Conservation (phyloP, 2,329 filamentous ascomycete species). For the Pseudogymnoascus sp. region DNA sequence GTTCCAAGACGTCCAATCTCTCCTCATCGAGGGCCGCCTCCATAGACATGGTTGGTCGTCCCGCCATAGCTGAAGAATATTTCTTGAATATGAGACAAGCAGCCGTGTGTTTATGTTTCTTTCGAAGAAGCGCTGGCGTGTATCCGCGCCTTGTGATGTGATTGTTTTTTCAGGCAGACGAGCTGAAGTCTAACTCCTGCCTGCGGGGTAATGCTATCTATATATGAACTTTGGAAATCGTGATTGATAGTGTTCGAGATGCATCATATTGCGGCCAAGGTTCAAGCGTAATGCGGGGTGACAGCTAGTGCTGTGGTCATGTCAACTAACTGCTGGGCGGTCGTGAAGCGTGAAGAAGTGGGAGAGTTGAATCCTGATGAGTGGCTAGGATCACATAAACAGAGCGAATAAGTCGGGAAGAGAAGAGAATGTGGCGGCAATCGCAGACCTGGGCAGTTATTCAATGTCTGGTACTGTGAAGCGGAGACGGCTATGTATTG, state of each 20-base stretch:
- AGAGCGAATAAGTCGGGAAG: not conserved
- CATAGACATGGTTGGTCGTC: slow-evolving; percentile 54
- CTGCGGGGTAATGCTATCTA: slow-evolving; percentile 20
- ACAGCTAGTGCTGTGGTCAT: slow-evolving; percentile 7
- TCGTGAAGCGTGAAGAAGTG: not conserved
- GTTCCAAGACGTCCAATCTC: slow-evolving; percentile 60
- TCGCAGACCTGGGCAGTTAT: not conserved
- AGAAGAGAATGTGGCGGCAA: not conserved
- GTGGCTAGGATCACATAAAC: not conserved
- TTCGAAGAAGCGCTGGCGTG: slow-evolving; percentile 10
- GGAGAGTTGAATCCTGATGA: not conserved
- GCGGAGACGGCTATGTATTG: not conserved
- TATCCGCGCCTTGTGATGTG: not conserved
- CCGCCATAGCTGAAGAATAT: slow-evolving; percentile 17
- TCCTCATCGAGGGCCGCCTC: slow-evolving; percentile 72
- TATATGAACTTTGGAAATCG: slow-evolving; percentile 27
- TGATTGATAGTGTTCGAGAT: slow-evolving; percentile 20
- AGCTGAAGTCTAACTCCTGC: not conserved
- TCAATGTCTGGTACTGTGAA: not conserved
- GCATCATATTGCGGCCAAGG: slow-evolving; percentile 26
- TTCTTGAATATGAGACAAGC: slow-evolving; percentile 12
- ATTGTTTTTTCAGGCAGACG: not conserved
- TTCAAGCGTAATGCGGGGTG: slow-evolving; percentile 8
- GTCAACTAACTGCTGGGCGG: not conserved
- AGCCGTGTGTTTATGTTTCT: slow-evolving; percentile 8